Conservation (phyloP, 2,329 filamentous ascomycete genomes). For the Fusarium marasasianum region DNA sequence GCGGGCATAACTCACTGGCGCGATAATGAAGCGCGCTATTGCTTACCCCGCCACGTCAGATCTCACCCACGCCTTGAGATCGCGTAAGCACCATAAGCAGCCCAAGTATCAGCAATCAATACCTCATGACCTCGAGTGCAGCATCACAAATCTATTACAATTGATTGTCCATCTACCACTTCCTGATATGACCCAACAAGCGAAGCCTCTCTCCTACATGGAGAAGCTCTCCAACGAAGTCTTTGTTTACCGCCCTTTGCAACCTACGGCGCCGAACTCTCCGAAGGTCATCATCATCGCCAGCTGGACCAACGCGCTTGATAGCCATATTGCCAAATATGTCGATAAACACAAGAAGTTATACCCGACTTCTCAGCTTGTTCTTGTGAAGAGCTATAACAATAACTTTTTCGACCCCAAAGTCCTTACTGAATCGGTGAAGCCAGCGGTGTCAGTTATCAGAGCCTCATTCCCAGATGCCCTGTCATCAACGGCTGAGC, state of each 20-base stretch:
- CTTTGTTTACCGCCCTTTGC: not conserved
- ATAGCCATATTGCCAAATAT: slow-evolving; percentile 26
- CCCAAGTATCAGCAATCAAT: not conserved
- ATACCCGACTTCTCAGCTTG: not conserved
- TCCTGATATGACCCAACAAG: not conserved
- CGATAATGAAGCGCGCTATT: not conserved
- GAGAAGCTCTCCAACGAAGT: slow-evolving; percentile 15
- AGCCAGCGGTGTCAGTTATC: not conserved
- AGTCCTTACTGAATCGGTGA: not conserved
- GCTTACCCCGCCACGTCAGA: slow-evolving; percentile 7
- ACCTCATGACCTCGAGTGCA: not conserved
- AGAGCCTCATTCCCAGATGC: not conserved
- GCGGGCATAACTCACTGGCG: not conserved
- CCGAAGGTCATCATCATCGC: slow-evolving; percentile 23
- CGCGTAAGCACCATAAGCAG: not conserved
- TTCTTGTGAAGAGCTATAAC: slow-evolving; percentile 4
- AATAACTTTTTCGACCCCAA: not conserved
- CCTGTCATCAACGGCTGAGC: not conserved
- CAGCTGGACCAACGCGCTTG: slow-evolving; percentile 18
- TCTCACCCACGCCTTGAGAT: not conserved
- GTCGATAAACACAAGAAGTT: slow-evolving; percentile 11
- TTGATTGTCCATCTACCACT: too few relatives aligned
- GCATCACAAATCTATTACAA: not conserved
- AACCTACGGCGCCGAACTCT: not conserved
- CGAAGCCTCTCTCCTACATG: slow-evolving; percentile 16